Percentiles rank a stretch among this genome's conserved stretches.
Evolutionary conservation across 2,329 filamentous ascomycete genomes (phyloP).

Genomic region (Polychaeton citri): DNA sequence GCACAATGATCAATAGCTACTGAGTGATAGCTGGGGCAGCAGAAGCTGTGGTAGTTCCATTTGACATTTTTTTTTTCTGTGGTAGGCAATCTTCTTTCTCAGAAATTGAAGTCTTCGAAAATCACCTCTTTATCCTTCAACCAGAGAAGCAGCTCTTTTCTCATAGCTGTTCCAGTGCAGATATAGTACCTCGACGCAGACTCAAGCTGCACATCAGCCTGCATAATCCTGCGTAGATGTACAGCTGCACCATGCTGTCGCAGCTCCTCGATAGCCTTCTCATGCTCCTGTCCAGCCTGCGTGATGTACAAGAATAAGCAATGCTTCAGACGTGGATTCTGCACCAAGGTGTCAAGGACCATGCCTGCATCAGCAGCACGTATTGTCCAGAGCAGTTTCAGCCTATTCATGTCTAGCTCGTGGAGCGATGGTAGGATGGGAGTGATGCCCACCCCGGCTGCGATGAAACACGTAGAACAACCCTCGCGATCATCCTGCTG

Average conservation of each 20-base stretch:
- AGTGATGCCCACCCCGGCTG: constrained; percentile 73
- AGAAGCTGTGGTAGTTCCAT: too few relatives aligned
- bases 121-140: constrained; percentile 31
- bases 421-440: constrained; percentile 50
- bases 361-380: constrained; percentile 48
- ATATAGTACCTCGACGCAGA: constrained; percentile 40
- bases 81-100: too few relatives aligned
- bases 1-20: too few relatives aligned
- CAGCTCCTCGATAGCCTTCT: constrained; percentile 28
- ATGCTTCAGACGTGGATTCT: constrained; percentile 37
- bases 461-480: constrained; percentile 48
- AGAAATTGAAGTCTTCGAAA: constrained; percentile 40
- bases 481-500: constrained; percentile 14
- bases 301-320: constrained; percentile 55
- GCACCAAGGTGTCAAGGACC: constrained; percentile 45
- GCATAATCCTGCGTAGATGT: constrained; percentile 32
- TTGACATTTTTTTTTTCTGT: too few relatives aligned
- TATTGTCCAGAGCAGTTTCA: constrained; percentile 58
- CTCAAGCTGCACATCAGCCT: constrained; percentile 31
- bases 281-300: constrained; percentile 6
- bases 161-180: constrained; percentile 41
- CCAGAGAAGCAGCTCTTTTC: constrained; percentile 37
- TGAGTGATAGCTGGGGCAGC: too few relatives aligned
- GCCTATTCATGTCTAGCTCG: constrained; percentile 19
- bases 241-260: constrained; percentile 23